Percentiles rank a stretch among this genome's conserved stretches.
phyloP scores from a whole-genome alignment of 306 rosid species.

The Albizia julibrissin region DNA sequence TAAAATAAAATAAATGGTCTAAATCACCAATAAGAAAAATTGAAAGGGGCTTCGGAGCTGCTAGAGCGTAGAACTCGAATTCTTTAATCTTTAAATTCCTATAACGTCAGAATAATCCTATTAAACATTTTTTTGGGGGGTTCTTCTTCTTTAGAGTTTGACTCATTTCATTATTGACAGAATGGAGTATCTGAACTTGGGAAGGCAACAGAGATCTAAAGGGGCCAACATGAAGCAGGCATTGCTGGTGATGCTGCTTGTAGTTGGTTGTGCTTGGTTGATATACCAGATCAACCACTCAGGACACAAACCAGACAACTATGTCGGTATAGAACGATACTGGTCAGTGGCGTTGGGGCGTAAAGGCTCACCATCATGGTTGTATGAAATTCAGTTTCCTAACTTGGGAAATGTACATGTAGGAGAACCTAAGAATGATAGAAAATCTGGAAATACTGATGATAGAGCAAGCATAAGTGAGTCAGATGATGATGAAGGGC shows the following conservation, averaged over 20 bases:
- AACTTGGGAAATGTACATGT: constrained; percentile 25
- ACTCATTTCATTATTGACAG: constrained; percentile 18
- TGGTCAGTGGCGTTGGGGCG: constrained; percentile 34
- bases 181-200: constrained; percentile 47
- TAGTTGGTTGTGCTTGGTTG: constrained; percentile 52
- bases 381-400: constrained; percentile 27
- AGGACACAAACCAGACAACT: constrained; percentile 13
- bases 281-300: constrained; percentile 46
- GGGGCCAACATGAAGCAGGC: constrained; percentile 43
- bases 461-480: background rate
- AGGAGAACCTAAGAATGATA: background rate
- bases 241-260: constrained; percentile 37
- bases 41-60: background rate
- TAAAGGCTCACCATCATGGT: constrained; percentile 27
- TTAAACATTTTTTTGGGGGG: background rate
- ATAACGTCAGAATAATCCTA: constrained; percentile 4
- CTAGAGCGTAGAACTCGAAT: background rate
- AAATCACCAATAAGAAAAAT: background rate
- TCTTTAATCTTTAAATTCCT: background rate
- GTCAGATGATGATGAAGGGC: background rate
- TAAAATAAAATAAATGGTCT: background rate
- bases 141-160: background rate
- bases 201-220: constrained; percentile 48
- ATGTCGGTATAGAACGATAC: constrained; percentile 6
- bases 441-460: constrained; percentile 14